Percentiles rank a stretch among this genome's conserved stretches.
Evolutionary conservation across 148 eudicot species (phyloP).

Genomic region (Gaultheria prostrata): DNA sequence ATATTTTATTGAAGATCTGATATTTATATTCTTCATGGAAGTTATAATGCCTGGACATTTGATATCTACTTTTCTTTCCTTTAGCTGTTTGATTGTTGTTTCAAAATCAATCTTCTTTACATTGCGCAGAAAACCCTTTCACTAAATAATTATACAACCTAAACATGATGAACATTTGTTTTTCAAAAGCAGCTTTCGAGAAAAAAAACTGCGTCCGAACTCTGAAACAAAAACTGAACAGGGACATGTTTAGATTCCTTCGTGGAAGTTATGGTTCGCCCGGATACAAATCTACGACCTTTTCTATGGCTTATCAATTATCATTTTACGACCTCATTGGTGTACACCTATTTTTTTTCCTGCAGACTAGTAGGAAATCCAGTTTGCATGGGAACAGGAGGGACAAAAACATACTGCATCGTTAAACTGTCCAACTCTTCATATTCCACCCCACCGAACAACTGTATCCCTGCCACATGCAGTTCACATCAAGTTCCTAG

Average conservation of each 20-base stretch:
- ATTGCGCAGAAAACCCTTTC: not conserved
- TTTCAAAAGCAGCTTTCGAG: not conserved
- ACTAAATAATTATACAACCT: not conserved
- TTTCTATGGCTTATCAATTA: not conserved
- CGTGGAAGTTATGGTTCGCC: not conserved
- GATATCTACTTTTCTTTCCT: not conserved
- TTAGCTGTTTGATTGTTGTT: not conserved
- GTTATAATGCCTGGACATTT: not conserved
- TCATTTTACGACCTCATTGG: conserved; percentile 5
- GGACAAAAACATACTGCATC: conserved; percentile 35
- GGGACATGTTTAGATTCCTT: not conserved
- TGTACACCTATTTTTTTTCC: not conserved
- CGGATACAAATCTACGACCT: not conserved
- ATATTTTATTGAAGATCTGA: not conserved
- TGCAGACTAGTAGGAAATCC: conserved; percentile 67
- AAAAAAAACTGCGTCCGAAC: not conserved
- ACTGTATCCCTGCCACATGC: conserved; percentile 43
- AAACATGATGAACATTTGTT: not conserved
- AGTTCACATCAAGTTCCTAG: conserved; percentile 46
- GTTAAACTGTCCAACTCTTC: conserved; percentile 22
- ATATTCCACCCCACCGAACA: conserved; percentile 40
- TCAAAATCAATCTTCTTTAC: not conserved
- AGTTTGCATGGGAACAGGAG: conserved; percentile 30
- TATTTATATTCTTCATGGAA: not conserved
- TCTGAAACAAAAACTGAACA: not conserved